phyloP scores from a whole-genome alignment of 2,329 filamentous ascomycete genomes.

The Fusarium torreyae region DNA sequence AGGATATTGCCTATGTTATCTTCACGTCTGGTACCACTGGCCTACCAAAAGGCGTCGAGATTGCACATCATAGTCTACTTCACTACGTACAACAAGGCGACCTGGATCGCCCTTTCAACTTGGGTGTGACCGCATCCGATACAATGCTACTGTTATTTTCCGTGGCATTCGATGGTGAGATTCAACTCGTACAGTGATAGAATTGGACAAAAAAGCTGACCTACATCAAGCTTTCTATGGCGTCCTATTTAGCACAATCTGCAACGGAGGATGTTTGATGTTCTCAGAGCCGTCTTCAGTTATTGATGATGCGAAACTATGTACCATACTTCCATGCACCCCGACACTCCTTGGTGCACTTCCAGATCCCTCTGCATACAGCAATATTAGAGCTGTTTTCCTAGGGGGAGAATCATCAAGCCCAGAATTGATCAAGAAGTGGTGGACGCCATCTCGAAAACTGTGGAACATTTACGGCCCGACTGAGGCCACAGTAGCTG shows the following conservation, averaged over 20 bases:
- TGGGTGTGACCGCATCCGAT: background rate
- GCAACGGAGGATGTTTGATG: background rate
- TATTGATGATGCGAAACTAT: background rate
- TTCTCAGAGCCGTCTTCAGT: background rate
- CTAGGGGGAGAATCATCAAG: background rate
- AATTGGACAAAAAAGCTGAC: background rate
- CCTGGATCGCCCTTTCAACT: background rate
- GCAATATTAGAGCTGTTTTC: background rate
- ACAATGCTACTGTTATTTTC: background rate
- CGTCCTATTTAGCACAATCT: background rate
- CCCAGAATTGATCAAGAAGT: background rate
- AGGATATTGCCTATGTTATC: slow-evolving; percentile 2
- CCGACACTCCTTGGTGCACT: background rate
- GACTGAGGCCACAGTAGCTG: background rate
- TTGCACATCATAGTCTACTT: background rate
- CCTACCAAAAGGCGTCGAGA: slow-evolving; percentile 4
- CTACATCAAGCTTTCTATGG: background rate
- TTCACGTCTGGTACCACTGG: slow-evolving; percentile 6
- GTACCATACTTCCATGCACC: background rate
- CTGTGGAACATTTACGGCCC: background rate
- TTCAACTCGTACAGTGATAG: background rate
- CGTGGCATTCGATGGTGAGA: background rate
- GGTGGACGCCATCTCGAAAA: background rate
- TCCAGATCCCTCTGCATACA: too few relatives aligned
- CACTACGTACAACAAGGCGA: background rate